These are phyloP conservation scores for Epichloe amarillans DNA, from an alignment of 2,329 filamentous ascomycete genomes.

Conservation along the genomic window DNA sequence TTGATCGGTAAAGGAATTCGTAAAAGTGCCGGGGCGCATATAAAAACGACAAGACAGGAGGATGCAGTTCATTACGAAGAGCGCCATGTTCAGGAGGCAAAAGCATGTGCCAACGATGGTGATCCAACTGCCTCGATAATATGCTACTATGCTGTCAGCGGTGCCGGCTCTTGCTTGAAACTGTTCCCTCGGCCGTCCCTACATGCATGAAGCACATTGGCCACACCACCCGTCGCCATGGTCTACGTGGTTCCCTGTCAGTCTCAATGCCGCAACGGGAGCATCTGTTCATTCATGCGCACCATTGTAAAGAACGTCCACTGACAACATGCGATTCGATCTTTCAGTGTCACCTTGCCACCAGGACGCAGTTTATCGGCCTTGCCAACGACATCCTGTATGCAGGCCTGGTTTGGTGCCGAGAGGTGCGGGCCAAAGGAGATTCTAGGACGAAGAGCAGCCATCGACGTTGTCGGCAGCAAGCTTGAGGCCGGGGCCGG, in stretches of 20 bases:
- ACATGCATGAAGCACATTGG: constrained; percentile 35
- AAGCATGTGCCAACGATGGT: constrained; percentile 45
- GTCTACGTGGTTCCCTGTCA: constrained; percentile 8
- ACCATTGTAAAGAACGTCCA: constrained; percentile 68
- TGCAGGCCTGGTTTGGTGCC: constrained; percentile 8
- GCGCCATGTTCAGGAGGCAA: constrained; percentile 47
- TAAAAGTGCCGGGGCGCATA: constrained; percentile 56
- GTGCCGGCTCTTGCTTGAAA: not conserved
- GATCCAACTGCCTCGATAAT: constrained; percentile 34
- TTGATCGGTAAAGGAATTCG: constrained; percentile 59
- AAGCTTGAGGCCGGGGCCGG: no score
- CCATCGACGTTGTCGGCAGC: not conserved
- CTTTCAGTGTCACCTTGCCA: constrained; percentile 30
- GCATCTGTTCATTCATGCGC: not conserved
- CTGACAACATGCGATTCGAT: constrained; percentile 37
- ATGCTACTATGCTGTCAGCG: constrained; percentile 1
- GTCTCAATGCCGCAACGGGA: not conserved
- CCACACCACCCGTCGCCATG: constrained; percentile 42
- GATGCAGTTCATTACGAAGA: constrained; percentile 50
- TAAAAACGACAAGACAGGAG: constrained; percentile 57
- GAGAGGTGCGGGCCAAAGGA: not conserved
- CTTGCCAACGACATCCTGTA: constrained; percentile 23
- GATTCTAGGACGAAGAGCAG: not conserved
- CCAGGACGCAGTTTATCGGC: constrained; percentile 12
- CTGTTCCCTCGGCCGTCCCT: not conserved